Conservation (phyloP, 73 alveolate species). For the Breviolum minutum region DNA sequence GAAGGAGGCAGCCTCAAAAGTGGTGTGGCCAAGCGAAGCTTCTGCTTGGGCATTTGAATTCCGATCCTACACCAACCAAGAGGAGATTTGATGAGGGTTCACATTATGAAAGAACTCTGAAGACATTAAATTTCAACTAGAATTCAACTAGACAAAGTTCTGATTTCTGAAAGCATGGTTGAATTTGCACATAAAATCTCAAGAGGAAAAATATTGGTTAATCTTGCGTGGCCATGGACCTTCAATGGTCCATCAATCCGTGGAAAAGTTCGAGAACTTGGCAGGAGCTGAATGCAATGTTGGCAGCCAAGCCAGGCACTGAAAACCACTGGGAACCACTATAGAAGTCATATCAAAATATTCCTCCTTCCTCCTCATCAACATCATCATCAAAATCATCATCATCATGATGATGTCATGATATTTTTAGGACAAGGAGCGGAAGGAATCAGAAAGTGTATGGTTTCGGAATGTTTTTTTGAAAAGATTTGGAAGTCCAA, state of each 20-base stretch:
- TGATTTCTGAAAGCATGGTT: no score
- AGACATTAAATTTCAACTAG: background rate
- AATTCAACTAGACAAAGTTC: no score
- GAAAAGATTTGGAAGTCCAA: background rate
- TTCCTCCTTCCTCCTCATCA: no score
- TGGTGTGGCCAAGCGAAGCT: background rate
- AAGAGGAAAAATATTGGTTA: background rate
- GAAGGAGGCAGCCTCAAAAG: no score
- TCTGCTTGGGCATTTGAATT: conserved; percentile 60
- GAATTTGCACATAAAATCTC: no score
- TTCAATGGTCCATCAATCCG: background rate
- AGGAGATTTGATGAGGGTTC: background rate
- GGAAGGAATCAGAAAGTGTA: no score
- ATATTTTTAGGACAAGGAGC: background rate
- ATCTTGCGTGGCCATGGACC: no score
- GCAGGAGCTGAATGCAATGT: conserved; percentile 53
- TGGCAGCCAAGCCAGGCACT: conserved; percentile 44
- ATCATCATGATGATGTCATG: background rate
- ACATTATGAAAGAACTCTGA: no score
- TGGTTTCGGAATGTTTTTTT: no score
- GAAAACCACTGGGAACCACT: background rate
- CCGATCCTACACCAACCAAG: conserved; percentile 87
- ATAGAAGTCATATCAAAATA: no score
- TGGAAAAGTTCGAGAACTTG: no score
- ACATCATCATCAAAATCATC: no score